These are phyloP conservation scores for Auricularia cornea DNA, from an alignment of 768 basidiomycete species.

Conservation along the genomic window DNA sequence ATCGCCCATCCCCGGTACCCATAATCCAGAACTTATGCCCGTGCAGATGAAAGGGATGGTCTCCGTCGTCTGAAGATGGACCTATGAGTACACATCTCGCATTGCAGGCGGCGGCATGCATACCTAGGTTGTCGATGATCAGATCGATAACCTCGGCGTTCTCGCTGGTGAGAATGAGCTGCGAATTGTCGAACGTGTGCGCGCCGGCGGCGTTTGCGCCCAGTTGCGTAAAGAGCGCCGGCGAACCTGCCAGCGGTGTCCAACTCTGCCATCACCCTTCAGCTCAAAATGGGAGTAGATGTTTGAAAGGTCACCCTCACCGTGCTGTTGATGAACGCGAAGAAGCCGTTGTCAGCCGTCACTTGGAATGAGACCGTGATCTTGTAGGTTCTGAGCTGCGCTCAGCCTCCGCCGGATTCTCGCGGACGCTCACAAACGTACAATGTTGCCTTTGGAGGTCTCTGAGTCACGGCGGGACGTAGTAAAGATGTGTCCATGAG, in stretches of 20 bases:
- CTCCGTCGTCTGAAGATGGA: slow-evolving; percentile 23
- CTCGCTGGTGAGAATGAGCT: slow-evolving; percentile 10
- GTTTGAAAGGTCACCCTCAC: slow-evolving; percentile 13
- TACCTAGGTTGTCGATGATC: not conserved
- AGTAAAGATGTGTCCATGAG: slow-evolving; percentile 8
- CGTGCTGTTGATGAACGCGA: slow-evolving; percentile 24
- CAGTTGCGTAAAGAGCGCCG: slow-evolving; percentile 1
- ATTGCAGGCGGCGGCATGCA: too few relatives aligned
- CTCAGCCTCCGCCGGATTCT: slow-evolving; percentile 1
- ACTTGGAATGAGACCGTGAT: slow-evolving; percentile 19
- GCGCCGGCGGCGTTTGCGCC: slow-evolving; percentile 1
- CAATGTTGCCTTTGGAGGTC: not conserved
- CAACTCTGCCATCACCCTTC: slow-evolving; percentile 4
- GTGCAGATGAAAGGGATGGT: slow-evolving; percentile 22
- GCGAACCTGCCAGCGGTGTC: not conserved
- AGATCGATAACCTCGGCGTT: slow-evolving; percentile 10
- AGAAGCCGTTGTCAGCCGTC: slow-evolving; percentile 13
- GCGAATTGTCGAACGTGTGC: slow-evolving; percentile 1
- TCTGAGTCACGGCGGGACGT: not conserved
- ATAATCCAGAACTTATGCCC: slow-evolving; percentile 24
- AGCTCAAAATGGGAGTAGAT: not conserved
- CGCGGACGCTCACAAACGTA: not conserved
- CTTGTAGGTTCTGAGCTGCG: not conserved
- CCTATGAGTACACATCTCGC: too few relatives aligned
- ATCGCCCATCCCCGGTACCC: slow-evolving; percentile 28